Evolutionary conservation across 257 asterid genomes (phyloP).

Genomic region (Rehmannia glutinosa): DNA sequence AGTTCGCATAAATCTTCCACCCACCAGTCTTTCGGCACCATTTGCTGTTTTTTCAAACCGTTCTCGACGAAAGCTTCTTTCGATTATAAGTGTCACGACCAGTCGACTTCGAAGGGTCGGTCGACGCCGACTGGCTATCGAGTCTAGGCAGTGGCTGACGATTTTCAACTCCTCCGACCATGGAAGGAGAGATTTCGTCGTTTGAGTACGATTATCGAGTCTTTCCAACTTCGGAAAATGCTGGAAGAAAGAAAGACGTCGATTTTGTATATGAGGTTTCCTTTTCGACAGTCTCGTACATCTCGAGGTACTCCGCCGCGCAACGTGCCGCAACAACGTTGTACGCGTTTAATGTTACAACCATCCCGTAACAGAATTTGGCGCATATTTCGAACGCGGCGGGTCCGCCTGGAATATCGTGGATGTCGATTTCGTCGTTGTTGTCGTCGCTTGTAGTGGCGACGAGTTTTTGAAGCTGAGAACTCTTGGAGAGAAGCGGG

Average conservation of each 20-base stretch:
- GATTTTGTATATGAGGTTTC: neutral
- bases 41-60: neutral
- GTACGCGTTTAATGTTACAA: neutral
- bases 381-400: neutral
- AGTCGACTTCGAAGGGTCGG: neutral
- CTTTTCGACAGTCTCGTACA: constrained; percentile 1
- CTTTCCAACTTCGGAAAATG: neutral
- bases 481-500: neutral
- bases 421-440: neutral
- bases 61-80: neutral
- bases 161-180: neutral
- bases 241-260: neutral
- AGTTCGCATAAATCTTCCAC: constrained; percentile 89
- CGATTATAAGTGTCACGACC: neutral
- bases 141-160: neutral
- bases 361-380: neutral
- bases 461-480: neutral
- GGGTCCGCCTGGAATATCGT: neutral
- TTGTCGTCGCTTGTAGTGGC: neutral
- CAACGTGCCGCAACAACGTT: neutral
- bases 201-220: neutral
- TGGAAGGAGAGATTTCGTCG: neutral
- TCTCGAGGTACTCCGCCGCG: constrained; percentile 1
- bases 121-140: neutral
- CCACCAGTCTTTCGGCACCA: constrained; percentile 29